phyloP scores from a whole-genome alignment of 768 basidiomycete species.

The Cyathus striatus region DNA sequence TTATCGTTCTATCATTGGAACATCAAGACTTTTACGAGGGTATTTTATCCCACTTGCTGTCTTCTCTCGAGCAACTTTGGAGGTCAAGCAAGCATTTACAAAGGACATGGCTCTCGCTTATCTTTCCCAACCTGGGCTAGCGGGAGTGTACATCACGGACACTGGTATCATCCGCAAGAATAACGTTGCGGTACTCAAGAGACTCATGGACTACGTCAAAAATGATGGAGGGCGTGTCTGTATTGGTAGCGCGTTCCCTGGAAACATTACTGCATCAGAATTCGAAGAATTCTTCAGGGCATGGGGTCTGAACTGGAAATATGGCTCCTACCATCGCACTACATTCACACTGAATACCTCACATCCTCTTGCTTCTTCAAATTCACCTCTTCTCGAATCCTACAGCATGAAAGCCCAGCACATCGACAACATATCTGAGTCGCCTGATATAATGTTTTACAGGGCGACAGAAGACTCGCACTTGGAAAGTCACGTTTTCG shows the following conservation, averaged over 20 bases:
- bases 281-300: constrained; percentile 12
- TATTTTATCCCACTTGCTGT: constrained; percentile 19
- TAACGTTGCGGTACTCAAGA: constrained; percentile 14
- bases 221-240: constrained; percentile 32
- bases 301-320: constrained; percentile 22
- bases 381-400: constrained; percentile 8
- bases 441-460: too few species aligned
- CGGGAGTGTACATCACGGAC: constrained; percentile 31
- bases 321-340: constrained; percentile 13
- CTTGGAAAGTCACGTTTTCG: background rate
- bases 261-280: constrained; percentile 7
- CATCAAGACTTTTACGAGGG: constrained; percentile 4
- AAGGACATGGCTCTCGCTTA: constrained; percentile 13
- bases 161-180: constrained; percentile 20
- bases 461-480: too few species aligned
- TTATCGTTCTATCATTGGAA: background rate
- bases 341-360: constrained; percentile 12
- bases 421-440: constrained; percentile 7
- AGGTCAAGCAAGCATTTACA: constrained; percentile 13
- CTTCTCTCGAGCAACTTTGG: constrained; percentile 12
- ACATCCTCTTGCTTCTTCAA: constrained; percentile 11
- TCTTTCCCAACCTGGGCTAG: constrained; percentile 20
- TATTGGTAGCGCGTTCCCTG: constrained; percentile 16
- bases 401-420: constrained; percentile 29
- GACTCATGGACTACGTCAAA: constrained; percentile 31